Conservation (phyloP, 2,329 filamentous ascomycete species). For the Scytalidium sp. region DNA sequence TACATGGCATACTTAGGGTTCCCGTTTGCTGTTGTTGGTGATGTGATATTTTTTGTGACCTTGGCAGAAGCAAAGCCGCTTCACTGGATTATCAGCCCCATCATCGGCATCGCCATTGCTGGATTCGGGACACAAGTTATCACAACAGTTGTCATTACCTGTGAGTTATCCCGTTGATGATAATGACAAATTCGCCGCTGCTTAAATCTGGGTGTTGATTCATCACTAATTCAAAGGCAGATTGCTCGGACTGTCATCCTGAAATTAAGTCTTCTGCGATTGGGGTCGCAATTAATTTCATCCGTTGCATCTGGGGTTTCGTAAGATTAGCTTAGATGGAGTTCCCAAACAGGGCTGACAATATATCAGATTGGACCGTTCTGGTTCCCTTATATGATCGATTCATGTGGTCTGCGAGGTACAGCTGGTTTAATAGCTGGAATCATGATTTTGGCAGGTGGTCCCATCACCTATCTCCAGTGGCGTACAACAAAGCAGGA, state of each 20-base stretch:
- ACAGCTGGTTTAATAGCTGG: neutral
- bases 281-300: conserved; percentile 56
- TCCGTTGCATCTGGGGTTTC: conserved; percentile 52
- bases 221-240: neutral
- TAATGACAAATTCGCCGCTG: neutral
- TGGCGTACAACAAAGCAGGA: no score
- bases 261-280: conserved; percentile 49
- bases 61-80: conserved; percentile 38
- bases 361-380: conserved; percentile 9
- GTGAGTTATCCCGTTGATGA: conserved; percentile 39
- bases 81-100: conserved; percentile 54
- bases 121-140: conserved; percentile 58
- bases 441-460: neutral
- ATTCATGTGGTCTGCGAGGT: neutral
- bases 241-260: conserved; percentile 44
- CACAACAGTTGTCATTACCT: conserved; percentile 58
- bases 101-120: conserved; percentile 49
- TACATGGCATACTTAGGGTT: conserved; percentile 56
- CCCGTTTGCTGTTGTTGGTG: conserved; percentile 45
- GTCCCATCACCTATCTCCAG: no score
- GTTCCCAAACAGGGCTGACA: neutral
- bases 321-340: neutral
- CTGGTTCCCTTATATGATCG: conserved; percentile 13
- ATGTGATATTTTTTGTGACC: conserved; percentile 53
- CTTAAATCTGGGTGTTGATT: no score